A percentile compares a stretch with the other conserved stretches of the same genome.
Conservation (phyloP, 2,329 filamentous ascomycete genomes). For the Annulohypoxylon truncatum region DNA sequence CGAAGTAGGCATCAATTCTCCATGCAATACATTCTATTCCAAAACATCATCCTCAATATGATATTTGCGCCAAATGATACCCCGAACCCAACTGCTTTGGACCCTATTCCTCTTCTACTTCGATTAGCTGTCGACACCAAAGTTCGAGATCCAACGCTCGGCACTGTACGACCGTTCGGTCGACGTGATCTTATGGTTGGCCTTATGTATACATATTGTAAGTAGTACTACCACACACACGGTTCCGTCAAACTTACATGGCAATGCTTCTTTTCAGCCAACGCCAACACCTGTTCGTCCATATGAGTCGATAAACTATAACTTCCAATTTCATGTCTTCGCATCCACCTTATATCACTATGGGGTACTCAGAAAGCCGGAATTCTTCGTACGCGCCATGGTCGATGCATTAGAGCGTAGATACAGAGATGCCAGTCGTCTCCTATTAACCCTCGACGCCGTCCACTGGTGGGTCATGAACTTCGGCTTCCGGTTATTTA, state of each 20-base stretch:
- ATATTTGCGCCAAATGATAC: neutral
- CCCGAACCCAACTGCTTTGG: neutral
- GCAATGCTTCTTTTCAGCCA: neutral
- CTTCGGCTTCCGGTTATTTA: neutral
- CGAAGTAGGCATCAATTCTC: too few relatives aligned
- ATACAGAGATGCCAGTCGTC: neutral
- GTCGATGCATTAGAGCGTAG: slow-evolving; percentile 10
- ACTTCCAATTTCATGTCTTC: slow-evolving; percentile 11
- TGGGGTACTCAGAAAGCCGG: neutral
- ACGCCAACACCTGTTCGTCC: neutral
- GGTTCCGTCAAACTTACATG: too few relatives aligned
- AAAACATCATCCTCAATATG: neutral
- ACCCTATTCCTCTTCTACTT: neutral
- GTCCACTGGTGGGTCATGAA: neutral
- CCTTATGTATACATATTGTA: neutral
- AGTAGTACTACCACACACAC: neutral
- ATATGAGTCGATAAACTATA: neutral
- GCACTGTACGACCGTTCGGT: neutral
- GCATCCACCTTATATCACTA: neutral
- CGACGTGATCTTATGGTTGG: neutral
- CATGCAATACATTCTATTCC: neutral
- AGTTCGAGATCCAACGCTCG: neutral
- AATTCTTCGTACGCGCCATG: slow-evolving; percentile 18
- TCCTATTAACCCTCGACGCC: neutral
- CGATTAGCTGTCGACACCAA: neutral